Base-by-base conservation (phyloP, 257 asterid species). In the Ajuga chamaepitys region DNA sequence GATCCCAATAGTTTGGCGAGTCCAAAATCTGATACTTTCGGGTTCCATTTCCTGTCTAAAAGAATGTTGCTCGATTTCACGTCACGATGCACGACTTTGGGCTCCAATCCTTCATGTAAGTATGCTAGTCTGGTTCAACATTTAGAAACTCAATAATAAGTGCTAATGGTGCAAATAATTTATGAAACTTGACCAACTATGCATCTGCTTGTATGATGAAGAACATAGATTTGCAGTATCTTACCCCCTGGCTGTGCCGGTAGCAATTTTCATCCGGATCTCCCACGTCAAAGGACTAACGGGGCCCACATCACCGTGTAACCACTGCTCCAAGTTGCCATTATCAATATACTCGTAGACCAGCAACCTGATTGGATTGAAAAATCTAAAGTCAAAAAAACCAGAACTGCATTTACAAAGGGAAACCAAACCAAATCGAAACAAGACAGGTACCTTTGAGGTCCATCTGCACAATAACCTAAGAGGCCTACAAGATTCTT, bases 31-130 rank as follows among this genome's bases (percentile, higher is more conserved):
- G 99, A 94, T 38, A 94, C 96, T 82, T 81, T 90, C 2, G 99
- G 53, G 51, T 82, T 86, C 99, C 97, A 90, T 68, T 85, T 88
- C 75, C 83, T 71, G 66, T 94, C 99, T 72, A 94, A 72, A 44
- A 94, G 96, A 76, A 94, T 88, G 82, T 94, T 94, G 81, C 99
- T 94, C 35, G 99, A 90, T 71, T 94, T 94, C 68, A 94, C 95
- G 75, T 94, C 99, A 25, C 99, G 99, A 67, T 94, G 99, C 59
- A 94, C 95, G 55, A 94, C 99, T 80, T 94, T 94, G 72, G 99
- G 99, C 64, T 94, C 99, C 74, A 94, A 65, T 13, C 97, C 99
- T 82, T 94, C 99, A 12, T 94, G 99, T 73, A 94, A 79, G 85
- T 94, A 90, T 47, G 97, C 97, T 64, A 94, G 79, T 69, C 99